Base-by-base conservation (phyloP, 352 stramenopile species). In the Phytophthora fragariae region DNA sequence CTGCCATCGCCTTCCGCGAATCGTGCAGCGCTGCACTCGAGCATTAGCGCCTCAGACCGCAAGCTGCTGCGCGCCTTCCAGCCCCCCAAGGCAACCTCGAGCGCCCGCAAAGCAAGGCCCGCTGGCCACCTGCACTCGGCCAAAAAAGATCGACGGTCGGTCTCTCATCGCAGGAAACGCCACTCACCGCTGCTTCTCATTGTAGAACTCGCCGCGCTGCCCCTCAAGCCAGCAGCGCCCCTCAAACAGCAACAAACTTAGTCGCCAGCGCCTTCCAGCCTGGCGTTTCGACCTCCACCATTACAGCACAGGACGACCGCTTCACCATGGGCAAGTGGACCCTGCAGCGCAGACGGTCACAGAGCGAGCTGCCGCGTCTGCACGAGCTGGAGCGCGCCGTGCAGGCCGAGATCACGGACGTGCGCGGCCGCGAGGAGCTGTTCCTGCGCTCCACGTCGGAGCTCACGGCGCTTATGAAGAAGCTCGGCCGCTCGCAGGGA, bases 381-480 rank as follows among this genome's bases (percentile, higher is more conserved):
- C 75, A 88, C 53, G 85, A 89, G 52, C 84, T 95, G 10, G 84
- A 93, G 71, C 67, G 81, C 50, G 89, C 88, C 15, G 86, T 94
- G 50, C 77, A 86, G 76, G 79, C 81, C 61, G 89, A 95, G 72
- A 75, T 95, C 29, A 60, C 76, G 55, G 80, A 79, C 62, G 73
- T 90, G 19, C 69, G 81, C 19, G 87, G 87, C 9, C 82, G 85
- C 39, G 87, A 94, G 64, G 85, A 94, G 47, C 75, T 93, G n/a
- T 96, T 96, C 58, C 70, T 96, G 68, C 87, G 89, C 50, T 86
- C 87, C 21, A 92, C 80, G 11, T 94, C 89, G 8, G 85, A 88
- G 57, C 83, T 96, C 31, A 92, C 84, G 62, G 66, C 70, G 57
- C 72, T 93, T 17, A 83, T 96, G 73, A 91, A 90, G 53, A 85